Conservation (phyloP, 805 yeast genomes). For the Ogataea polymorpha region DNA sequence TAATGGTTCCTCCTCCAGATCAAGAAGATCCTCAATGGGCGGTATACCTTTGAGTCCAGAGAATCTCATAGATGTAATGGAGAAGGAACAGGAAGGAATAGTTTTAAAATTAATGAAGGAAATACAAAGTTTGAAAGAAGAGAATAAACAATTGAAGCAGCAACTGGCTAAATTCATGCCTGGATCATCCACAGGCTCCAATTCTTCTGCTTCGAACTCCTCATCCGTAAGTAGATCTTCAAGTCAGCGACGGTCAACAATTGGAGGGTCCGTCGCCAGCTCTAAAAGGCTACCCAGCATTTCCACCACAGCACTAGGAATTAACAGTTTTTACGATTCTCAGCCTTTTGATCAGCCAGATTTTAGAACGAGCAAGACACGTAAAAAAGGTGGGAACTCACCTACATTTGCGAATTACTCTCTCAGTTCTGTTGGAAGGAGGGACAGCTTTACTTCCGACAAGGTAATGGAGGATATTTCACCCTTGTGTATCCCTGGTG, state of each 20-base stretch:
- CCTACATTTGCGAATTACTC: slow-evolving; percentile 22
- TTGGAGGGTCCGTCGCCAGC: slow-evolving; percentile 23
- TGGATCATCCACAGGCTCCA: slow-evolving; percentile 12
- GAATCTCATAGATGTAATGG: slow-evolving; percentile 58
- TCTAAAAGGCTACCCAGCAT: slow-evolving; percentile 22
- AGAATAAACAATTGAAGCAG: slow-evolving; percentile 41
- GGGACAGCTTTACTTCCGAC: slow-evolving; percentile 11
- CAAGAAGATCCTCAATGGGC: slow-evolving; percentile 19
- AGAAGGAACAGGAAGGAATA: slow-evolving; percentile 72
- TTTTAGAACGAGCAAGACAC: slow-evolving; percentile 16
- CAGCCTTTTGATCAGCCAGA: slow-evolving; percentile 13
- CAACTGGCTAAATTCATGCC: slow-evolving; percentile 25
- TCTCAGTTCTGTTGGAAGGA: slow-evolving; percentile 12
- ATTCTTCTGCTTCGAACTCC: slow-evolving; percentile 20
- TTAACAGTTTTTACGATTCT: slow-evolving; percentile 2
- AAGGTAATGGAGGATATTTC: slow-evolving; percentile 18
- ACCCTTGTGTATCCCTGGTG: slow-evolving; percentile 15
- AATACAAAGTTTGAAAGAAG: slow-evolving; percentile 51
- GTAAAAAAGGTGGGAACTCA: slow-evolving; percentile 16
- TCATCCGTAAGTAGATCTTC: slow-evolving; percentile 21
- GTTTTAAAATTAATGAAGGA: slow-evolving; percentile 66
- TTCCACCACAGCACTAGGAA: slow-evolving; percentile 7
- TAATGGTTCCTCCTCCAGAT: slow-evolving; percentile 18
- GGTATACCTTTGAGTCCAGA: slow-evolving; percentile 35
- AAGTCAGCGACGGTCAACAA: slow-evolving; percentile 27